Conservation (phyloP, 805 yeast species). For the Saturnispora silvae region DNA sequence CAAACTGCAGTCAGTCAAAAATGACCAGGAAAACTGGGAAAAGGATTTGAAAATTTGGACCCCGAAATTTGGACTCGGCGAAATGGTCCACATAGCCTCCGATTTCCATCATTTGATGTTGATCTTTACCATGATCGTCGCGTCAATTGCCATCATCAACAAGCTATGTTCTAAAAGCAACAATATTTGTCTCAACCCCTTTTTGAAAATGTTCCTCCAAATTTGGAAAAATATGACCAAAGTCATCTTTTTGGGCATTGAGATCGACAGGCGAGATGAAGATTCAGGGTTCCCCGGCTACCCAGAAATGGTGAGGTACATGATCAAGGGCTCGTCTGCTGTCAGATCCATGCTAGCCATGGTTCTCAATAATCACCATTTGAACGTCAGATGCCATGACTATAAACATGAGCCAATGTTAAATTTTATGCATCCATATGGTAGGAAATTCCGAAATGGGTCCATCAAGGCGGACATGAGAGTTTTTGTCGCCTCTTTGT, state of each 20-base stretch:
- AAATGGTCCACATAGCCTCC: slow-evolving; percentile 16
- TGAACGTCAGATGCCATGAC: slow-evolving; percentile 38
- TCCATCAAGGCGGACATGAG: slow-evolving; percentile 48
- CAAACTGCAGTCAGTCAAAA: slow-evolving; percentile 30
- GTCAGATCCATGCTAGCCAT: slow-evolving; percentile 52
- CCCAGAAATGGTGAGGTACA: slow-evolving; percentile 38
- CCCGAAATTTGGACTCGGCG: slow-evolving; percentile 24
- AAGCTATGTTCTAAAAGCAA: slow-evolving; percentile 28
- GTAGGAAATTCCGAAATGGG: slow-evolving; percentile 51
- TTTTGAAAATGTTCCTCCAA: slow-evolving; percentile 42
- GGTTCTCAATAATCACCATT: slow-evolving; percentile 43
- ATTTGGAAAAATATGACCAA: slow-evolving; percentile 61
- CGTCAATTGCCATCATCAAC: slow-evolving; percentile 33
- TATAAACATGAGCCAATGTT: slow-evolving; percentile 46
- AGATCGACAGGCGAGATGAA: slow-evolving; percentile 44
- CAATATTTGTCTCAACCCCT: slow-evolving; percentile 49
- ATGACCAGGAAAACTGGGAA: slow-evolving; percentile 30
- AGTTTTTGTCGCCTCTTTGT: slow-evolving; percentile 45
- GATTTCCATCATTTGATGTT: slow-evolving; percentile 31
- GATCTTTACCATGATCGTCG: slow-evolving; percentile 34
- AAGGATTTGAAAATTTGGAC: slow-evolving; percentile 27
- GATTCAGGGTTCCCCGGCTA: slow-evolving; percentile 28
- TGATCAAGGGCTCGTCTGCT: slow-evolving; percentile 54
- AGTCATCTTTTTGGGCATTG: slow-evolving; percentile 48
- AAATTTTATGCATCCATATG: slow-evolving; percentile 57